Base-by-base conservation (phyloP, 345 rosid species). In the Erysimum cheiranthoides region DNA sequence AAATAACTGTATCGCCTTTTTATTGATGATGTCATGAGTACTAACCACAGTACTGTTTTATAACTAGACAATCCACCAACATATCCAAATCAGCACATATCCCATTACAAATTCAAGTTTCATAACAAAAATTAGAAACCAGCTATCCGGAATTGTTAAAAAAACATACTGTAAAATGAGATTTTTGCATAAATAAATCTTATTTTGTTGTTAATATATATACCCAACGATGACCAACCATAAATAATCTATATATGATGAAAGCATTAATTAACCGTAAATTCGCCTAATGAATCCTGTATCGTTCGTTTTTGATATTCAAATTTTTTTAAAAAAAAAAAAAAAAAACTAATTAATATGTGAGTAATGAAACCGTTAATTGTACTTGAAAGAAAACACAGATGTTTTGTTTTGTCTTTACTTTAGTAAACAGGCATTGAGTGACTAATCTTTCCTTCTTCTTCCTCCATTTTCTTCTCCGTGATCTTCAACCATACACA, bases 401-500 rank as follows among this genome's bases (percentile, higher is more conserved):
- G 25, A 21, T 21, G 25, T 21, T 21, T 21, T 21, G 25, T 21
- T 21, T 21, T 21, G 25, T 31, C 32, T 31, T 31, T 31, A 3
- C 32, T 18, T 67, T 57, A 79, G 77, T 91, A 91, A 75, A 85
- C 82, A 70, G 97, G 97, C 97, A 91, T 91, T 5, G 86, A 82
- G 13, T 87, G 97, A 65, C 76, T 82, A 61, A 85, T 84, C 83
- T 91, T 91, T 43, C 85, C 91, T 82, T 91, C 93, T 68, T 89
- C 97, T 16, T 83, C 80, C 18, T 85, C 84, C 88, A 84, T 81
- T 68, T 82, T 84, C 47, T 87, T 85, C 57, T 91, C 97, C 0
- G 93, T 86, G 38, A 88, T 57, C 86, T 85, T 89, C 79, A 91
- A 87, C 97, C 97, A 89, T 47, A 94, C 73, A 71, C 97, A 94